Conservation (phyloP, 2,329 filamentous ascomycete species). For the Apiospora hydei region DNA sequence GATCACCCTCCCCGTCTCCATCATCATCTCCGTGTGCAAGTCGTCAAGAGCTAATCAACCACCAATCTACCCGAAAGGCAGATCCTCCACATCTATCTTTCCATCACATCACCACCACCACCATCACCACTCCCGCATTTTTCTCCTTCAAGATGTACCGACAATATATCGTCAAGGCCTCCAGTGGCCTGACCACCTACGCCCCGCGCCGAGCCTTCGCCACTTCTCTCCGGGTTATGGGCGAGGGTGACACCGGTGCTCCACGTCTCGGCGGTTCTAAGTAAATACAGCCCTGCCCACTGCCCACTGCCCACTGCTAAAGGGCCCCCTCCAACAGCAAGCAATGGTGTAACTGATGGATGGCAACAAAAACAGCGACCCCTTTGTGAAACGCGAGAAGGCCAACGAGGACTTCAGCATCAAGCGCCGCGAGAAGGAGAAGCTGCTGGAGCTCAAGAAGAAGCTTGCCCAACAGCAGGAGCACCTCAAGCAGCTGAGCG, state of each 20-base stretch:
- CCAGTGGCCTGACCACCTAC: constrained; percentile 60
- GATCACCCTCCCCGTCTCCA: constrained; percentile 1
- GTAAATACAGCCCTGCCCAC: constrained; percentile 54
- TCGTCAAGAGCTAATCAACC: constrained; percentile 1
- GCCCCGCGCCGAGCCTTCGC: constrained; percentile 65
- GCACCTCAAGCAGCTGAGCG: constrained; percentile 84
- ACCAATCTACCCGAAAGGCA: constrained; percentile 18
- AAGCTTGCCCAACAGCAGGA: constrained; percentile 79
- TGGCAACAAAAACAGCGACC: constrained; percentile 66
- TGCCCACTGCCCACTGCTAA: constrained; percentile 19
- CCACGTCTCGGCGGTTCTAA: constrained; percentile 60
- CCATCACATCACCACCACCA: constrained; percentile 37
- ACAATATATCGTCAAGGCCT: constrained; percentile 64
- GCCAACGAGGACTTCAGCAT: constrained; percentile 88
- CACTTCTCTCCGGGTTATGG: constrained; percentile 68
- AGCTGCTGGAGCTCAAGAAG: constrained; percentile 79
- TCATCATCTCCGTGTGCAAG: background rate
- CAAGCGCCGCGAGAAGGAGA: constrained; percentile 86
- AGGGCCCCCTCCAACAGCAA: background rate
- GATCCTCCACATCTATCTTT: constrained; percentile 13
- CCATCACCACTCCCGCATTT: constrained; percentile 35
- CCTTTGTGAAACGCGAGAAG: constrained; percentile 90
- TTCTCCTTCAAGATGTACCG: constrained; percentile 67
- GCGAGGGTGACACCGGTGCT: constrained; percentile 73
- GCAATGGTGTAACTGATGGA: constrained; percentile 31